These are phyloP conservation scores for Ganoderma leucocontextum DNA, from an alignment of 1,284 basidiomycete species.

Conservation along the genomic window DNA sequence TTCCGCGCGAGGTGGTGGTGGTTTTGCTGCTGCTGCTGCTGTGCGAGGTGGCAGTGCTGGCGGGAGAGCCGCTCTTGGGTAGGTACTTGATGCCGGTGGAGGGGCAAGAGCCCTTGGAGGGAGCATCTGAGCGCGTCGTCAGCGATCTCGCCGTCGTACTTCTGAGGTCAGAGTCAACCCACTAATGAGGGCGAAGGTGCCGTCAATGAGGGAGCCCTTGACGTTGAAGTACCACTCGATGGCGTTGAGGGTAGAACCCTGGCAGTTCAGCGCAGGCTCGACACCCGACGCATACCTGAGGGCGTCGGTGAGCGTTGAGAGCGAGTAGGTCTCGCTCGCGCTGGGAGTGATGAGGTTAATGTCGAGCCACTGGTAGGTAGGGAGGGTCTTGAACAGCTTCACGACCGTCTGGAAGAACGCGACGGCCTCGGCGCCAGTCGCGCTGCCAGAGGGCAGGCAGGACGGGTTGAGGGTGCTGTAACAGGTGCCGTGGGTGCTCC, in stretches of 20 bases:
- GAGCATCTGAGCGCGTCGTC: slow-evolving; percentile 52
- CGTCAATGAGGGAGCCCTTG: slow-evolving; percentile 72
- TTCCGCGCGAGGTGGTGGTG: background rate
- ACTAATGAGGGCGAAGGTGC: slow-evolving; percentile 69
- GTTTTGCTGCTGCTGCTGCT: background rate
- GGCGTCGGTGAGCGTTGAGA: slow-evolving; percentile 63
- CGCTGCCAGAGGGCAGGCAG: slow-evolving; percentile 66
- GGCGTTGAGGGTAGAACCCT: slow-evolving; percentile 53
- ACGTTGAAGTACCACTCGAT: slow-evolving; percentile 77
- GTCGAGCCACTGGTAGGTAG: slow-evolving; percentile 77
- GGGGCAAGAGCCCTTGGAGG: slow-evolving; percentile 58
- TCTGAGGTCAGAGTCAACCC: background rate
- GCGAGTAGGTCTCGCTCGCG: slow-evolving; percentile 61
- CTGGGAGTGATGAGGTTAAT: slow-evolving; percentile 78
- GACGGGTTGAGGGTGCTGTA: slow-evolving; percentile 66
- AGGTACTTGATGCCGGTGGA: slow-evolving; percentile 69
- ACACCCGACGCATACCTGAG: slow-evolving; percentile 62
- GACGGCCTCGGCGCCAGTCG: slow-evolving; percentile 73
- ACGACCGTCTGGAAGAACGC: slow-evolving; percentile 77
- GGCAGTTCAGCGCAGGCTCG: slow-evolving; percentile 68
- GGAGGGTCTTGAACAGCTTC: slow-evolving; percentile 70
- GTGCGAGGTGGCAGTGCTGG: slow-evolving; percentile 19
- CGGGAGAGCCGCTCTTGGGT: slow-evolving; percentile 54
- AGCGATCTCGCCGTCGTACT: background rate
- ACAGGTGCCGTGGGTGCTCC: slow-evolving; percentile 81